Base-by-base conservation (phyloP, 163 green algal genomes). In the Scenedesmus sp. region DNA sequence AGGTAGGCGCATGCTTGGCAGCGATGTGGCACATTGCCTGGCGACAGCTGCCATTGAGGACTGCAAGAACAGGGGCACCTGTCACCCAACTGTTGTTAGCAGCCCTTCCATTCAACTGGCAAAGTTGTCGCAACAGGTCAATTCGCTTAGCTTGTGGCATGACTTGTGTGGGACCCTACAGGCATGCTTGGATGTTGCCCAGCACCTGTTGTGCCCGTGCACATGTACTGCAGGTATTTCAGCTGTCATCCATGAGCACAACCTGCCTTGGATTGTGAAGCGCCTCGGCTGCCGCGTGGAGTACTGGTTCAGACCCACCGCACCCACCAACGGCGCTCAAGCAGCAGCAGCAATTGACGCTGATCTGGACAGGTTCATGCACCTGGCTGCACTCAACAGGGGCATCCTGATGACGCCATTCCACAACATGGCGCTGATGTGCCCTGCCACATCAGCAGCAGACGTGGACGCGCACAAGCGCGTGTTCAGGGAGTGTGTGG, bases 351-450 rank as follows among this genome's bases (percentile, higher is more conserved):
- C 84, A 23, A 57, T 77, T 0, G 57, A 76, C 16, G 59, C 26
- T 8, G 84, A 77, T 1, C 6, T 88, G 23, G 84, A 88, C 59
- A 18, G 59, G 18, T 76, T 59, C 59, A 76, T 88, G 84, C 84
- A 88, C 84, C 84, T 88, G 3, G 84, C 84, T 15, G 23, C n/a
- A 12, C 84, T 88, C 18, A 88, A 88, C 84, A 26, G 84, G 13
- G 84, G 84, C 84, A 55, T 88, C 18, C 59, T 88, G 56, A 52
- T 88, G 57, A 88, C 84, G 56, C 84, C 84, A 20, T 88, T 88
- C 57, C 84, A 88, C 56, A 88, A 88, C 56, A 88, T 88, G 84
- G n/a, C n/a, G 18, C 84, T 88, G 18, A 77, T 88, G 23, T 88
- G 59, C 84, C 84, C 84, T 4, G 57, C 18, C 2, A 59, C 84